Evolutionary conservation across 345 rosid species (phyloP).

Genomic region (rapeseed (Brassica napus)): Da-Ae NC_063451.1:42043501-42044000

Average conservation of each 20-base stretch:
- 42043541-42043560: constrained; percentile 63
- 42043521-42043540: constrained; percentile 71
- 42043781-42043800: constrained; percentile 59
- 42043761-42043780: constrained; percentile 98
- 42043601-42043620: constrained; percentile 20
- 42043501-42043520: constrained; percentile 91
- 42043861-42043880: constrained; percentile 60
- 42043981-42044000: constrained; percentile 86
- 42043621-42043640: neutral
- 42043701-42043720: constrained; percentile 94
- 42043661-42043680: constrained; percentile 70
- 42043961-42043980: constrained; percentile 75
- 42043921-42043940: constrained; percentile 67
- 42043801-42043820: constrained; percentile 39
- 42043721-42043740: constrained; percentile 85
- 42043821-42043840: constrained; percentile 12
- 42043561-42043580: constrained; percentile 77
- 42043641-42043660: constrained; percentile 1
- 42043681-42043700: constrained; percentile 85
- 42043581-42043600: constrained; percentile 91
- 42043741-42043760: constrained; percentile 95
- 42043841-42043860: neutral
- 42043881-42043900: constrained; percentile 91
- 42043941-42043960: constrained; percentile 91
- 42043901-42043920: constrained; percentile 66